A percentile compares a stretch with the other conserved stretches of the same genome.
phyloP scores from a whole-genome alignment of 31 red algal species.

The Porphyra umbilicalis region DNA sequence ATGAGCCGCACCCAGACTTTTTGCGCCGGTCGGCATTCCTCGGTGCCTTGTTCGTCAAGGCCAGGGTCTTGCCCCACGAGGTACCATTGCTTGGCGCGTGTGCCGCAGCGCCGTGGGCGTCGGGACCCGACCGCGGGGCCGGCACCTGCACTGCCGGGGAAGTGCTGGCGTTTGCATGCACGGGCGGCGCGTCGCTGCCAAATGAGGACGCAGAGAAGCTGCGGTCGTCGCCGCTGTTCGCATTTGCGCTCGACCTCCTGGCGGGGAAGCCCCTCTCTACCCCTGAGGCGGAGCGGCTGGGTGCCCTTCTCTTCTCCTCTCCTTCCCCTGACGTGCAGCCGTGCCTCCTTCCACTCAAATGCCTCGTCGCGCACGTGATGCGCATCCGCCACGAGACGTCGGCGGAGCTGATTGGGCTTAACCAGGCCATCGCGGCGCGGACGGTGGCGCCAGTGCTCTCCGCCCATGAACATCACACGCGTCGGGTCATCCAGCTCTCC shows the following conservation, averaged over 20 bases:
- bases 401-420: slow-evolving; percentile 56
- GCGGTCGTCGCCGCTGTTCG: background rate
- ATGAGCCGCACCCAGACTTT: slow-evolving; percentile 5
- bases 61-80: slow-evolving; percentile 21
- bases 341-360: slow-evolving; percentile 20
- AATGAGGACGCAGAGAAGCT: background rate
- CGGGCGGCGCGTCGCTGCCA: background rate
- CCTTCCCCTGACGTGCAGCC: background rate
- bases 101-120: background rate
- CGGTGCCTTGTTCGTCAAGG: slow-evolving; percentile 53
- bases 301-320: slow-evolving; percentile 18
- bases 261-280: slow-evolving; percentile 16
- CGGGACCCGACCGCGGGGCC: background rate
- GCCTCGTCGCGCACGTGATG: slow-evolving; percentile 74
- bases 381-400: slow-evolving; percentile 77
- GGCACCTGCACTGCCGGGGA: slow-evolving; percentile 10
- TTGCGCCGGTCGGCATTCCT: slow-evolving; percentile 58
- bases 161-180: slow-evolving; percentile 1
- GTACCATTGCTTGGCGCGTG: slow-evolving; percentile 7
- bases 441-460: background rate
- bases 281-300: slow-evolving; percentile 28
- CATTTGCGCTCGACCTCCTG: slow-evolving; percentile 37
- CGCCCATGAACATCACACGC: background rate
- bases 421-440: slow-evolving; percentile 10
- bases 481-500: slow-evolving; percentile 33